Base-by-base conservation (phyloP, 176 grass and related monocot species). In the Lolium multiflorum region DNA sequence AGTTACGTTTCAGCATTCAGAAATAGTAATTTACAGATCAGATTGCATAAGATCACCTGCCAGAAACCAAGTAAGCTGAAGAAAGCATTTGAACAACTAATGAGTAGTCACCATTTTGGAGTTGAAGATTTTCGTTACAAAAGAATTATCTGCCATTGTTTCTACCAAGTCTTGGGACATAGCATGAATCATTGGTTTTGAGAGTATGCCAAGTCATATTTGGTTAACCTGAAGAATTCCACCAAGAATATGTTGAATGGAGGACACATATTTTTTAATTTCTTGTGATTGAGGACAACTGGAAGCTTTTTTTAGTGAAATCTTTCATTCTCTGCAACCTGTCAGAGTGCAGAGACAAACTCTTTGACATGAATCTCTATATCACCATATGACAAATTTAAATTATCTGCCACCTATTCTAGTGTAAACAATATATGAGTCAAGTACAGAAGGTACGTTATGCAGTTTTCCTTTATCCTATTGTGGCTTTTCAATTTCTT, bases 1-100 rank as follows among this genome's bases (percentile, higher is more conserved):
- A 62, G 80, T 89, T 66, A 85, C 84, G 85, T 82, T 86, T 71
- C 82, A 38, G 64, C 49, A 82, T 83, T 83, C 81, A 72, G 41
- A 24, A 75, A 20, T 2, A 50, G 11, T 35, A 21, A 18, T 47
- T 74, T 57, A 75, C 55, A 78, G 17, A 52, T 75, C 7, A 82
- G 58, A 38, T 46, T 18, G 64, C 18, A 50, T 64, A 76, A 41
- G 35, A 55, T 73, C 55, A 68, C 48, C 74, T 82, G 71, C 28
- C 12, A 24, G 47, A 82, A 77, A 15, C 12, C 38, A 71, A 60
- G 71, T 68, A 58, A 26, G 46, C 48, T 50, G 47, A 37, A 82
- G 21, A 77, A 76, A 16, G 25, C 20, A 56, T 18, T 48, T 69
- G 47, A 67, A 67, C 47, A 67, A 3, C 22, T 76, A 52, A 66